phyloP scores from a whole-genome alignment of 1,284 basidiomycete genomes.

The Cutaneotrichosporon arboriforme region DNA sequence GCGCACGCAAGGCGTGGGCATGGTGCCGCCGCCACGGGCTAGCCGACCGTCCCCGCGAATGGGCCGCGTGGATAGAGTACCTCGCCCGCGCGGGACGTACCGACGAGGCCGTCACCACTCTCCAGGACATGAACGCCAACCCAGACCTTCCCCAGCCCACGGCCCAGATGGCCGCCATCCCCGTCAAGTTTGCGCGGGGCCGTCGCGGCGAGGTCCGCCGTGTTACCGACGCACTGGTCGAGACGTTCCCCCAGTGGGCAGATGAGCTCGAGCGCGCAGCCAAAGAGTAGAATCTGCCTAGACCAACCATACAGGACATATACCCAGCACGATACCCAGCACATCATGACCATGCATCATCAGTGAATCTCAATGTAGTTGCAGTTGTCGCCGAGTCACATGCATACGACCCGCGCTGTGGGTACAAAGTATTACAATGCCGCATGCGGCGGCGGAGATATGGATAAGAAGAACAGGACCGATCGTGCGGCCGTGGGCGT shows the following conservation, averaged over 20 bases:
- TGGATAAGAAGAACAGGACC: too few relatives aligned
- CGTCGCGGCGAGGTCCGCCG: neutral
- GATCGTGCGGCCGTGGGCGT: too few relatives aligned
- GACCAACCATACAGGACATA: too few relatives aligned
- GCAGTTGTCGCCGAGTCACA: too few relatives aligned
- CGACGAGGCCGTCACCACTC: conserved; percentile 62
- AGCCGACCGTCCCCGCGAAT: conserved; percentile 54
- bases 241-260: neutral
- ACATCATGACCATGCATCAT: too few relatives aligned
- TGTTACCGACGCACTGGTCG: neutral
- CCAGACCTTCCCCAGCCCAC: neutral
- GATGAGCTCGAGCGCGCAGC: neutral
- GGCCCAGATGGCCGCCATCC: neutral
- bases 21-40: conserved; percentile 56
- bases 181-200: conserved; percentile 9
- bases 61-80: conserved; percentile 80
- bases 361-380: too few relatives aligned
- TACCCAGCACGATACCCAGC: too few relatives aligned
- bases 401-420: too few relatives aligned
- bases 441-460: too few relatives aligned
- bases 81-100: conserved; percentile 65
- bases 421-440: too few relatives aligned
- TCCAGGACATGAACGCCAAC: conserved; percentile 56
- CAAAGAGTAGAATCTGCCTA: too few relatives aligned
- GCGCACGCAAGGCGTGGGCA: conserved; percentile 55